Conservation (phyloP, 148 eudicot genomes). For the Arbutus unedo region DNA sequence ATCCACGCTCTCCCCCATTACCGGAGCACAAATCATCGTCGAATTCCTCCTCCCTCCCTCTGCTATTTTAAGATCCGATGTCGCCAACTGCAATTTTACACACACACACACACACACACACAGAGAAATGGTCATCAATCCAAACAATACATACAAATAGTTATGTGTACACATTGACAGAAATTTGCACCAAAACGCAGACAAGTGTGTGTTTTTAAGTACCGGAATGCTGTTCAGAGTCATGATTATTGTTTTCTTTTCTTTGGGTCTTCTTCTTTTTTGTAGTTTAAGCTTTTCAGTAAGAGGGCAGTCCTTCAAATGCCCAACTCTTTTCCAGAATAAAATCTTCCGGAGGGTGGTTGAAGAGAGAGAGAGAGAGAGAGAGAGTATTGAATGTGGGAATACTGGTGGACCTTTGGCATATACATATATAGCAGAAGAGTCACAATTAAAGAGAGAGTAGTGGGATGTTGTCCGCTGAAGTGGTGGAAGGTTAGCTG, state of each 20-base stretch:
- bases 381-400: background rate
- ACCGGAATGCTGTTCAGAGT: constrained; percentile 14
- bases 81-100: constrained; percentile 6
- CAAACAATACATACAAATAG: background rate
- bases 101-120: too few relatives aligned
- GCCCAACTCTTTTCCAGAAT: background rate
- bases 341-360: background rate
- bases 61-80: background rate
- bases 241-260: background rate
- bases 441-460: too few relatives aligned
- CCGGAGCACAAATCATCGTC: constrained; percentile 56
- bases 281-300: background rate
- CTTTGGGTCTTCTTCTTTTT: background rate
- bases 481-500: too few relatives aligned
- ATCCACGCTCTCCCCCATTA: constrained; percentile 56
- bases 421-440: too few relatives aligned
- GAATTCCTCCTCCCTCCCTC: constrained; percentile 23
- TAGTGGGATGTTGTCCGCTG: too few relatives aligned
- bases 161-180: background rate
- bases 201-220: background rate
- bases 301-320: background rate
- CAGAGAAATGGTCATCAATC: background rate
- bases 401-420: too few relatives aligned
- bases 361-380: background rate
- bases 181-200: background rate